A percentile compares a stretch with the other conserved stretches of the same genome.
phyloP scores from a whole-genome alignment of 1,139 yeast genomes.

The Geotrichum klebahnii region DNA sequence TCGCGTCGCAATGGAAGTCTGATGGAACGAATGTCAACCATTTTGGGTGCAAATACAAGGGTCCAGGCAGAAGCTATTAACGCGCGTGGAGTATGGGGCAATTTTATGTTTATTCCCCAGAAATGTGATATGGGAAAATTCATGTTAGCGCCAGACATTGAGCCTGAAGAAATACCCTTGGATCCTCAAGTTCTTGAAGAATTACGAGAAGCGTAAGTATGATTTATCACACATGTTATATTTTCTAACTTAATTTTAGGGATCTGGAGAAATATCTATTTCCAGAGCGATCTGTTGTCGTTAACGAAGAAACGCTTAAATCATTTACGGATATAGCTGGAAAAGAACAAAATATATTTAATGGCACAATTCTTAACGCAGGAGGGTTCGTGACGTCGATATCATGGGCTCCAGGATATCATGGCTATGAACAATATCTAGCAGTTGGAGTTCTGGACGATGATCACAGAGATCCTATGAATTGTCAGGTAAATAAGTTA shows the following conservation, averaged over 20 bases:
- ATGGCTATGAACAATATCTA: constrained; percentile 41
- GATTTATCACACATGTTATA: not conserved
- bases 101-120: constrained; percentile 34
- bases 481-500: constrained; percentile 20
- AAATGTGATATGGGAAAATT: constrained; percentile 21
- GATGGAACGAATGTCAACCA: constrained; percentile 39
- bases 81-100: constrained; percentile 40
- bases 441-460: constrained; percentile 54
- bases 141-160: constrained; percentile 19
- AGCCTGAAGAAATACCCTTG: not conserved
- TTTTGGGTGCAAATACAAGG: constrained; percentile 39
- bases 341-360: constrained; percentile 9
- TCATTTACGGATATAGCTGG: constrained; percentile 9
- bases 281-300: constrained; percentile 9
- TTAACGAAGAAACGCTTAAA: constrained; percentile 8
- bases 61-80: constrained; percentile 38
- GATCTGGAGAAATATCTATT: constrained; percentile 7
- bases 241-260: not conserved
- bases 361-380: constrained; percentile 28
- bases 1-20: constrained; percentile 31
- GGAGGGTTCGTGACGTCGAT: constrained; percentile 32
- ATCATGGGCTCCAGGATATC: constrained; percentile 35
- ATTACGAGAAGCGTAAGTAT: not conserved
- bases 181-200: constrained; percentile 1
- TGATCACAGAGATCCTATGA: constrained; percentile 45